Evolutionary conservation across 1,139 yeast genomes (phyloP), one percentile per base, ranked within the genome.

Genomic region (Pichia sp.): DNA sequence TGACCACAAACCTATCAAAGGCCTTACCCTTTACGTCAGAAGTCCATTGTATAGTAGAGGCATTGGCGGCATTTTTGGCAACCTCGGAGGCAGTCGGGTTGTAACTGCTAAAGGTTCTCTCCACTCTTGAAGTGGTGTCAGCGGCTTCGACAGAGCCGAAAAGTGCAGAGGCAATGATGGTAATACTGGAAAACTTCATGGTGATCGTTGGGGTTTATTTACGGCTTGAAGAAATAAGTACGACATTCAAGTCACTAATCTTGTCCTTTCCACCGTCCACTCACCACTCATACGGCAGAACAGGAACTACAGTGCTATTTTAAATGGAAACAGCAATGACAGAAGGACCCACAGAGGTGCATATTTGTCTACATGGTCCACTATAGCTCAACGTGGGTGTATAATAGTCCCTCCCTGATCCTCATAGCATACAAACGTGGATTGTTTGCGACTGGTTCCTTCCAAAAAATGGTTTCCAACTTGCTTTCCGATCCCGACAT

Each of bases 1-100:
- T 72, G 55, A 69, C 66, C 58, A 71, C 68, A 50, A 75, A 64
- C 57, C 78, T 71, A 63, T 74, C 73, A 56, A 72, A 74, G 30
- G 64, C 69, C 18, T 67, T 62, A 59, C 81, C 81, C 41, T 62
- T 57, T 42, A 75, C 75, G 53, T 64, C 56, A 23, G 74, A 64
- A 51, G 76, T 67, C 46, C 61, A 59, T 44, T 63, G 66, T 41
- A 55, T 52, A 22, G 67, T 61, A 12, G 53, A 50, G 19, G 77
- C 75, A 21, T 70, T 70, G 13, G 70, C 68, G 8, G 76, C 76
- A 23, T 68, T 69, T 41, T 68, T 62, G 48, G 70, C 67, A 51
- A 72, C 66, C 44, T 70, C 68, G 12, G 73, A 63, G 23, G 67
- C 62, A 40, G 66, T 51, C 26, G 78, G 76, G 54, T 60, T 64